phyloP scores from a whole-genome alignment of 2,329 filamentous ascomycete species.

The Phialemonium atrogriseum region DNA sequence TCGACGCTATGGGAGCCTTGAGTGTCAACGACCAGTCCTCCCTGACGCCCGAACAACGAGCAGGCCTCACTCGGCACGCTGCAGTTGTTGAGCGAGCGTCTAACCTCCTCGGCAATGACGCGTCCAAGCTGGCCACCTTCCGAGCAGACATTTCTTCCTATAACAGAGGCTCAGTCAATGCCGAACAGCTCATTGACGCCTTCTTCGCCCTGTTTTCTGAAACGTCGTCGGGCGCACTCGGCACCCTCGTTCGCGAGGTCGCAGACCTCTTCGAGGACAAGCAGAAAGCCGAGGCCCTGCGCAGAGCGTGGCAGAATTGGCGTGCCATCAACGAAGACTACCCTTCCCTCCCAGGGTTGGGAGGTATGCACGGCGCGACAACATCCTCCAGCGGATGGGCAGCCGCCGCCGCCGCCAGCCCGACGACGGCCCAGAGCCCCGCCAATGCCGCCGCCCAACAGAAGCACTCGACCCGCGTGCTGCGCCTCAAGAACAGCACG shows the following conservation, averaged over 20 bases:
- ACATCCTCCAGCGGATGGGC: constrained; percentile 52
- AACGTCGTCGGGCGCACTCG: constrained; percentile 69
- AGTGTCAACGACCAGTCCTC: constrained; percentile 40
- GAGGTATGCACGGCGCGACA: constrained; percentile 56
- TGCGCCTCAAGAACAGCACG: constrained; percentile 52
- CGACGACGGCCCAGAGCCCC: constrained; percentile 38
- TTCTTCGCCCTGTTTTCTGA: constrained; percentile 81
- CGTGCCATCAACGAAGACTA: constrained; percentile 95
- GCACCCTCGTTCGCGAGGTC: constrained; percentile 83
- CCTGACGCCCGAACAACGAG: constrained; percentile 69
- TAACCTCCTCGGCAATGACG: constrained; percentile 71
- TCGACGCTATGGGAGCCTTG: constrained; percentile 40
- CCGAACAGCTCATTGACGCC: constrained; percentile 71
- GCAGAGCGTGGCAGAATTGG: constrained; percentile 91
- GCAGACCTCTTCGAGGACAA: constrained; percentile 88
- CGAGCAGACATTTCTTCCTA: constrained; percentile 73
- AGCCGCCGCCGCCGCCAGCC: constrained; percentile 52
- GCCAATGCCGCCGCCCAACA: constrained; percentile 30
- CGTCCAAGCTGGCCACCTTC: constrained; percentile 67
- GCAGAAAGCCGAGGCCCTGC: constrained; percentile 61
- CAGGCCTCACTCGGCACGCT: constrained; percentile 69
- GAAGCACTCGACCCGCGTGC: constrained; percentile 44
- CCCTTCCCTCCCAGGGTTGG: constrained; percentile 71
- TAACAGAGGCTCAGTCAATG: constrained; percentile 58
- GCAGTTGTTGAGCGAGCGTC: constrained; percentile 80